Evolutionary conservation across 495 filamentous ascomycete genomes (phyloP).

Genomic region (Aspergillus wentii): DNA sequence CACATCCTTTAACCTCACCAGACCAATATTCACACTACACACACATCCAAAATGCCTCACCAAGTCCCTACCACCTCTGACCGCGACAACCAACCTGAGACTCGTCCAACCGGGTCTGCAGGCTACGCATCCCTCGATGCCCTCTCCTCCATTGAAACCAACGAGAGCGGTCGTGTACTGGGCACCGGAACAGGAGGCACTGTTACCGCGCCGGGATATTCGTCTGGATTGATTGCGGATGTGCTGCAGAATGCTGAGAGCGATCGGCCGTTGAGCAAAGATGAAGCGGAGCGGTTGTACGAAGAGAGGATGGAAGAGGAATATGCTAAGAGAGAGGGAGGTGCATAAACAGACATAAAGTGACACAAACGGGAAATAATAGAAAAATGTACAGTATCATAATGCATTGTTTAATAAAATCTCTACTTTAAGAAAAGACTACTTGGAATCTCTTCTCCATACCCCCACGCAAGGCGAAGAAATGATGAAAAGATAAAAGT

Average conservation of each 20-base stretch:
- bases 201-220: conserved; percentile 11
- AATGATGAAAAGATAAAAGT: conserved; percentile 50
- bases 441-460: conserved; percentile 43
- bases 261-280: conserved; percentile 31
- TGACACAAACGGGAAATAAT: too few relatives aligned
- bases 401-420: too few relatives aligned
- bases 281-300: conserved; percentile 58
- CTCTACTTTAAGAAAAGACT: neutral
- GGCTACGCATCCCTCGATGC: conserved; percentile 12
- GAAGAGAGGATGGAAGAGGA: conserved; percentile 74
- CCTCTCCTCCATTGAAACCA: conserved; percentile 3
- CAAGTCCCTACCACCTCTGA: conserved; percentile 3
- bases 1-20: too few relatives aligned
- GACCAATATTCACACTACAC: too few relatives aligned
- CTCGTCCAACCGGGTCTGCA: conserved; percentile 7
- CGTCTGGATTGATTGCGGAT: conserved; percentile 2
- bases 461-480: conserved; percentile 36
- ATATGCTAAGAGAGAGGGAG: conserved; percentile 73
- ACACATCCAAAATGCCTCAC: conserved; percentile 4
- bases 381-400: neutral
- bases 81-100: too few relatives aligned
- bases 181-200: conserved; percentile 9
- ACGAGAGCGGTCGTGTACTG: conserved; percentile 8
- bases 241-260: conserved; percentile 10
- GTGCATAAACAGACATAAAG: conserved; percentile 54